These are phyloP conservation scores for Botrytis deweyae DNA, from an alignment of 2,329 filamentous ascomycete species.

Conservation along the genomic window DNA sequence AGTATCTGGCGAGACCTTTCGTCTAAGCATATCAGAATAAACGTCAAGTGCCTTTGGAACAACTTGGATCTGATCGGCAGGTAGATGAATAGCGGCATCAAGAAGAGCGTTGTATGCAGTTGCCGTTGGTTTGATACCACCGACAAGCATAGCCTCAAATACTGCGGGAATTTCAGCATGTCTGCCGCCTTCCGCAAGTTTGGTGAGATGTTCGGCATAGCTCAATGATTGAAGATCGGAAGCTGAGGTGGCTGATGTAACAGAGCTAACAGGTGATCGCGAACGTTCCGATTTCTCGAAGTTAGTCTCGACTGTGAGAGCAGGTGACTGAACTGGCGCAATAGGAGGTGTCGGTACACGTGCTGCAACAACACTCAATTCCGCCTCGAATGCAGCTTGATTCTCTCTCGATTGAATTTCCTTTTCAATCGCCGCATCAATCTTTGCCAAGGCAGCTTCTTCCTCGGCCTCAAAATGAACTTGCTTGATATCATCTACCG, in stretches of 20 bases:
- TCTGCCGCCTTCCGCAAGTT: conserved; percentile 67
- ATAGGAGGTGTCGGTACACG: conserved; percentile 35
- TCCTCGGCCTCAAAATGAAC: conserved; percentile 45
- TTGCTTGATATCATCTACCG: conserved; percentile 37
- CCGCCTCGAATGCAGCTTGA: conserved; percentile 42
- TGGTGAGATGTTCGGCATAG: conserved; percentile 76
- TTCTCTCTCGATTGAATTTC: conserved; percentile 60
- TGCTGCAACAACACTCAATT: conserved; percentile 38
- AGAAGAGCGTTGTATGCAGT: conserved; percentile 91
- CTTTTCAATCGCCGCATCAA: conserved; percentile 79
- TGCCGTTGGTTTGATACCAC: conserved; percentile 76
- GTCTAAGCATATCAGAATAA: conserved; percentile 92
- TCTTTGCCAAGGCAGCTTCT: conserved; percentile 69
- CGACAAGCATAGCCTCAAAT: conserved; percentile 86
- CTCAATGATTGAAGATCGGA: conserved; percentile 63
- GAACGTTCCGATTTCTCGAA: conserved; percentile 44
- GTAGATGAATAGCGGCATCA: conserved; percentile 78
- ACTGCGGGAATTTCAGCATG: conserved; percentile 87
- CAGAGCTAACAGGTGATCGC: conserved; percentile 51
- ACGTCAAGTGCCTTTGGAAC: conserved; percentile 91
- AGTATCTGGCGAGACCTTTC: conserved; percentile 76
- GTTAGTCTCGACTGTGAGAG: conserved; percentile 38
- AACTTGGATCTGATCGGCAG: conserved; percentile 75
- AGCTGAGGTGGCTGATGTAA: conserved; percentile 51
- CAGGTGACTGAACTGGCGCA: conserved; percentile 32